These are phyloP conservation scores for Piromyces sp. DNA, from an alignment of 192 early-diverging fungal species.

Conservation along the genomic window DNA sequence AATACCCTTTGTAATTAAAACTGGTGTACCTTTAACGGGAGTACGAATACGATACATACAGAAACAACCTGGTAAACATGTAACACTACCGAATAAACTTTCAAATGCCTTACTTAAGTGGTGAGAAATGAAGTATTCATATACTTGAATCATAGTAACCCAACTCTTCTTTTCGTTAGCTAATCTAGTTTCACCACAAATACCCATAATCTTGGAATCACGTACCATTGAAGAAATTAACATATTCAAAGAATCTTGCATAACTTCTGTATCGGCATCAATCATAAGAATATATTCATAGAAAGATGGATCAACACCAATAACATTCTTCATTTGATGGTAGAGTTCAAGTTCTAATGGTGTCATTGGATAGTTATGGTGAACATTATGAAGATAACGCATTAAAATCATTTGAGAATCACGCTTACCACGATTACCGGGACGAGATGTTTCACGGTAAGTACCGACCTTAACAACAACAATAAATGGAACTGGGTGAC, in stretches of 20 bases:
- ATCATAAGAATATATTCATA: slow-evolving; percentile 98
- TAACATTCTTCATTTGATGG: slow-evolving; percentile 97
- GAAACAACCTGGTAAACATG: slow-evolving; percentile 98
- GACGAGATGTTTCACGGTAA: slow-evolving; percentile 59
- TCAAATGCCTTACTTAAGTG: slow-evolving; percentile 94
- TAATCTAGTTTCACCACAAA: slow-evolving; percentile 89
- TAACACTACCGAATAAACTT: slow-evolving; percentile 89
- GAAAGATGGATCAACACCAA: slow-evolving; percentile 87
- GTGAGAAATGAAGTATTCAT: slow-evolving; percentile 97
- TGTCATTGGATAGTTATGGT: slow-evolving; percentile 82
- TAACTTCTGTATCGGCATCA: slow-evolving; percentile 92
- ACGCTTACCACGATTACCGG: slow-evolving; percentile 95
- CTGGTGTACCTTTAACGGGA: slow-evolving; percentile 69
- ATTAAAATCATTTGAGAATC: slow-evolving; percentile 98
- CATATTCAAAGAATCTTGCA: slow-evolving; percentile 75
- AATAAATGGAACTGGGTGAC: slow-evolving; percentile 82
- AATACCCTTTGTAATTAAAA: slow-evolving; percentile 73
- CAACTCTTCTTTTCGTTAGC: slow-evolving; percentile 88
- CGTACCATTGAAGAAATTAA: slow-evolving; percentile 80
- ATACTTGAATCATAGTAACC: slow-evolving; percentile 98
- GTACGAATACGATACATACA: slow-evolving; percentile 95
- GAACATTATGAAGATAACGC: slow-evolving; percentile 92
- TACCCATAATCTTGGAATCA: slow-evolving; percentile 79
- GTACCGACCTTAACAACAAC: slow-evolving; percentile 88
- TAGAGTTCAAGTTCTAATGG: slow-evolving; percentile 93